Evolutionary conservation across 768 basidiomycete species (phyloP).

Genomic region (Tricholoma terreum): DNA sequence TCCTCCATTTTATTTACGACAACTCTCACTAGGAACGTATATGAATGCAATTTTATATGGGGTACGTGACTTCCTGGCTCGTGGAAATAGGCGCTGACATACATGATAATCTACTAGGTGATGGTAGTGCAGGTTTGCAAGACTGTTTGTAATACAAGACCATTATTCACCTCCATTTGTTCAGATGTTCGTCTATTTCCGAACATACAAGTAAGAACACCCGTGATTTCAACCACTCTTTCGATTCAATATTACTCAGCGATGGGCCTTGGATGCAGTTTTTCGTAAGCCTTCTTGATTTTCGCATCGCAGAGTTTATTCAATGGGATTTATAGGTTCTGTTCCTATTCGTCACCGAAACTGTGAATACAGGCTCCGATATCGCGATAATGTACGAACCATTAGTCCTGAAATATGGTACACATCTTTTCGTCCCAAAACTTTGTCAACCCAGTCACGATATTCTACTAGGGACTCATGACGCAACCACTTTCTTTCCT

Average conservation of each 20-base stretch:
- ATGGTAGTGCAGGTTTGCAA: conserved; percentile 33
- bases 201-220: conserved; percentile 34
- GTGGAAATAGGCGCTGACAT: not conserved
- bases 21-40: conserved; percentile 8
- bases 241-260: conserved; percentile 19
- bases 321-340: conserved; percentile 27
- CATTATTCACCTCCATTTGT: not conserved
- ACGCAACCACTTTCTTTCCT: conserved; percentile 35
- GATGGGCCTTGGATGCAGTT: conserved; percentile 41
- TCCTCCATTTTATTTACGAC: too few species aligned
- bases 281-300: conserved; percentile 26
- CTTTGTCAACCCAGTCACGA: not conserved
- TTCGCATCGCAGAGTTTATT: not conserved
- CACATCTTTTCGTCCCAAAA: not conserved
- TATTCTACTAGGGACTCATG: conserved; percentile 23
- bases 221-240: not conserved
- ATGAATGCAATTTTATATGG: conserved; percentile 45
- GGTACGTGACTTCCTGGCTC: conserved; percentile 21
- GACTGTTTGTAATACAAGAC: not conserved
- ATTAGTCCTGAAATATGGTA: conserved; percentile 40
- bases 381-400: conserved; percentile 48
- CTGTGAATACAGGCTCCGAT: conserved; percentile 41
- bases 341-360: conserved; percentile 41
- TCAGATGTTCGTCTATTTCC: conserved; percentile 31
- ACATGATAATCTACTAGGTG: conserved; percentile 23